Evolutionary conservation across 352 stramenopile species (phyloP).

Genomic region (Pythium periplocum): DNA sequence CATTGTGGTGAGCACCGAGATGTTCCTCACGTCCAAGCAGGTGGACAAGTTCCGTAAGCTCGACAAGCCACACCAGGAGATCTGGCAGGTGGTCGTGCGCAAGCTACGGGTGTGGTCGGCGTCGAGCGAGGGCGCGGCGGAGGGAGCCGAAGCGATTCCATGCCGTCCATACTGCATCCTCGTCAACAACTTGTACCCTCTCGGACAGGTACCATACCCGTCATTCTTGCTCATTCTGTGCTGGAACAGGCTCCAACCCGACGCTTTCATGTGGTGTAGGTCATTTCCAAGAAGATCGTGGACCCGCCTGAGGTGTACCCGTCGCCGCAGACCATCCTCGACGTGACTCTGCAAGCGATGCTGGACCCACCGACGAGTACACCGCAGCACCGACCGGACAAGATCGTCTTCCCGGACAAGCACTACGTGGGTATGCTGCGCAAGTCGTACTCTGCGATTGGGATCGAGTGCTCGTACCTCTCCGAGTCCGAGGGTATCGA

Average conservation of each 20-base stretch:
- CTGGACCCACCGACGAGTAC: conserved; percentile 62
- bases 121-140: conserved; percentile 49
- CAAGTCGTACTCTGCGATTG: conserved; percentile 66
- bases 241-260: too few species aligned
- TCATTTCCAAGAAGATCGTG: conserved; percentile 83
- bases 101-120: conserved; percentile 86
- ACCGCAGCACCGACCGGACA: conserved; percentile 78
- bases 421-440: conserved; percentile 64
- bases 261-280: conserved; percentile 7
- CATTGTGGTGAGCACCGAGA: conserved; percentile 74
- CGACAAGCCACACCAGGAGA: conserved; percentile 72
- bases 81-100: conserved; percentile 86
- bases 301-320: conserved; percentile 78
- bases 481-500: conserved; percentile 85
- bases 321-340: conserved; percentile 56
- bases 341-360: conserved; percentile 74
- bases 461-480: conserved; percentile 82
- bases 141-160: conserved; percentile 54
- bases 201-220: conserved; percentile 39
- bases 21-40: conserved; percentile 50
- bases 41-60: conserved; percentile 68
- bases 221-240: too few species aligned
- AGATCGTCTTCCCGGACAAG: conserved; percentile 83
- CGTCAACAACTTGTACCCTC: conserved; percentile 83
- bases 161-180: conserved; percentile 83